phyloP scores from a whole-genome alignment of 1,139 yeast species.

The Geotrichum fermentans region DNA sequence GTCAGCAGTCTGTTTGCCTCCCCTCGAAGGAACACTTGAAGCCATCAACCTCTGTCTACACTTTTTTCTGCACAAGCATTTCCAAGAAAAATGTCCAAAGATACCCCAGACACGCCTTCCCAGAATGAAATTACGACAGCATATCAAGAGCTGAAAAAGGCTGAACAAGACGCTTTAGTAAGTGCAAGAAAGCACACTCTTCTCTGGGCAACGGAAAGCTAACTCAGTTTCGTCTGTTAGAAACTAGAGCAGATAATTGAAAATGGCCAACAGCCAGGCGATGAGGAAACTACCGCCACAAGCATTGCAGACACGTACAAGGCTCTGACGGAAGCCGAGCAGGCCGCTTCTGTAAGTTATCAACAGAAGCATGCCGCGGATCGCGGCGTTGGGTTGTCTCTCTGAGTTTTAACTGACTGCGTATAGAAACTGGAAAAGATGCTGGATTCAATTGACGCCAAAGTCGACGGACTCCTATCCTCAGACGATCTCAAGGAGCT shows the following conservation, averaged over 20 bases:
- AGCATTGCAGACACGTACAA: slow-evolving; percentile 47
- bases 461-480: slow-evolving; percentile 46
- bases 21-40: too few species aligned
- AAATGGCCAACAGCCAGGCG: neutral
- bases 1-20: too few species aligned
- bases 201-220: neutral
- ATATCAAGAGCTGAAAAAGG: neutral
- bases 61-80: too few species aligned
- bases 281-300: slow-evolving; percentile 3
- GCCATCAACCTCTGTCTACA: too few species aligned
- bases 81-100: slow-evolving; percentile 3
- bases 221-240: neutral
- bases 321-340: slow-evolving; percentile 53
- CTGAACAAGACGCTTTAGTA: neutral
- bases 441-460: slow-evolving; percentile 53
- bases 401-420: slow-evolving; percentile 3
- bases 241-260: neutral
- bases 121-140: neutral
- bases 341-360: slow-evolving; percentile 45
- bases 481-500: slow-evolving; percentile 33
- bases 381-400: neutral
- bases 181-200: neutral
- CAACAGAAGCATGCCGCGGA: too few species aligned
- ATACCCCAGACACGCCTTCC: neutral
- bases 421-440: slow-evolving; percentile 46